Evolutionary conservation across 306 rosid species (phyloP), one percentile per base, ranked within the genome.

Genomic region (Alnus rubra): DNA sequence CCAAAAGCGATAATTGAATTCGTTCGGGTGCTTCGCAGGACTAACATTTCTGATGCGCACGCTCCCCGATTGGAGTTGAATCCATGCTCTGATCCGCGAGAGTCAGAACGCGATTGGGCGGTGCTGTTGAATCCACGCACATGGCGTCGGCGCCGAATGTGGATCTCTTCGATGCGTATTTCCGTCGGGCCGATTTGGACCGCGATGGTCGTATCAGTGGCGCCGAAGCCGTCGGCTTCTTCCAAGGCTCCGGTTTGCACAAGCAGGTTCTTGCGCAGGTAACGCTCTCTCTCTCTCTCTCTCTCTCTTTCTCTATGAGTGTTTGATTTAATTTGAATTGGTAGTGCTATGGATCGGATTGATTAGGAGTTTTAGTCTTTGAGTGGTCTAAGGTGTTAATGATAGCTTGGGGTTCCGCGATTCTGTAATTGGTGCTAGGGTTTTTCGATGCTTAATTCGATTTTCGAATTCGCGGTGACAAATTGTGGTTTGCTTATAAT

Each of bases 201-300:
- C 88, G 93, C 42, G 99, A 96, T 62, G 98, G 99, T 82, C 92
- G 96, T 62, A 96, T 96, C 77, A 96, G 97, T 80, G 99, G 97
- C 47, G 81, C 76, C 19, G 99, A 96, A 85, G 98, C 99, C 30
- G 99, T 96, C 39, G 75, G 92, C 53, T 96, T 96, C 90, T 92
- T 96, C 91, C 93, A 93, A 77, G 99, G 93, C 88, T 88, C 98
- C 19, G 97, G 97, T 71, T 90, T 96, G 79, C 74, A 96, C 53
- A 88, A 86, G 82, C 93, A 85, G 51, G 97, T 96, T 60, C 99
- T 96, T 59, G 98, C 97, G 7, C 94, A 91, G 99, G 99, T 93
- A 48, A 4, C 14, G 4, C 47, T 51, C 65, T 53, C 9, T 45
- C 59, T 79, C 4, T 4, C 30, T 30, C 47, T 51, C 65, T 53